phyloP scores from a whole-genome alignment of 1,284 basidiomycete genomes.

The Tilletia indica region DNA sequence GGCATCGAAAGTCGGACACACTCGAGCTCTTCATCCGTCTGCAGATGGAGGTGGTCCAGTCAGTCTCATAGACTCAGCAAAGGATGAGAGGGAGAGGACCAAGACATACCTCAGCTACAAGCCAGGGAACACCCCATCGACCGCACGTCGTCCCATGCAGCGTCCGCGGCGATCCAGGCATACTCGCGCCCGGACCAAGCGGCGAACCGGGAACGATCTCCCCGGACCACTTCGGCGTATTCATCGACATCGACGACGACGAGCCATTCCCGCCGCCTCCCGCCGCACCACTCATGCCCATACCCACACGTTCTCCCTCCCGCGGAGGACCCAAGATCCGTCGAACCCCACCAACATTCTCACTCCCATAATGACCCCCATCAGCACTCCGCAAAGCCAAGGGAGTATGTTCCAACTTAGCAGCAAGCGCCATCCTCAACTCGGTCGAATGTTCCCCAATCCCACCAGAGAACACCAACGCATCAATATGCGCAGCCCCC shows the following conservation, averaged over 20 bases:
- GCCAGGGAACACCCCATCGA: slow-evolving; percentile 23
- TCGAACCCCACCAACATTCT: slow-evolving; percentile 7
- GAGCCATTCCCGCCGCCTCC: too few relatives aligned
- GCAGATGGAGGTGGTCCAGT: not conserved
- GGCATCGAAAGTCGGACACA: slow-evolving; percentile 13
- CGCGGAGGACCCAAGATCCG: slow-evolving; percentile 4
- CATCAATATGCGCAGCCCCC: slow-evolving; percentile 20
- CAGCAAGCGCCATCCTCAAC: slow-evolving; percentile 19
- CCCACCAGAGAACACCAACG: slow-evolving; percentile 32
- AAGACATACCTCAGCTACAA: slow-evolving; percentile 29
- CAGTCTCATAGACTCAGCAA: not conserved
- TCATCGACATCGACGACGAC: too few relatives aligned
- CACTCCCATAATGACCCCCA: slow-evolving; percentile 8
- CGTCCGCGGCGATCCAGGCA: slow-evolving; percentile 5
- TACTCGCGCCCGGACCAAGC: not conserved
- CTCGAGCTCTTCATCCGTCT: slow-evolving; percentile 15
- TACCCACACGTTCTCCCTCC: not conserved
- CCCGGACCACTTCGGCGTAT: not conserved
- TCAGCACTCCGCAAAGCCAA: slow-evolving; percentile 13
- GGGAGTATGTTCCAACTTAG: slow-evolving; percentile 18
- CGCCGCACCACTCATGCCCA: too few relatives aligned
- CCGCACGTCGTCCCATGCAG: not conserved
- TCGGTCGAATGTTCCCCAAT: slow-evolving; percentile 26
- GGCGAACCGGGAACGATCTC: not conserved
- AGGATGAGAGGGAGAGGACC: not conserved